phyloP scores from a whole-genome alignment of 208 protist species.

The Angomonas ambiguus region DNA sequence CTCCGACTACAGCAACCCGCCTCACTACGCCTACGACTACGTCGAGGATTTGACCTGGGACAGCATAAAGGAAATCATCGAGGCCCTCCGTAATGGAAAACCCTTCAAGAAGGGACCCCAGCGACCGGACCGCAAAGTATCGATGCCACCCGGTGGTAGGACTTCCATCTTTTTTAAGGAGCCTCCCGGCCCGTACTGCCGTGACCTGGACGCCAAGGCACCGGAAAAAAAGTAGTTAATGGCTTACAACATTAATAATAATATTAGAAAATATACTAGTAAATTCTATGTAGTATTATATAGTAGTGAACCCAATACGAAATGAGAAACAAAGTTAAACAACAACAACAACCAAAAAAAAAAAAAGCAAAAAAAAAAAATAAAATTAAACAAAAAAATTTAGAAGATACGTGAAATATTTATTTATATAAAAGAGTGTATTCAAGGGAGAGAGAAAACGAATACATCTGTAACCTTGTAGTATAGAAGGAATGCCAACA shows the following conservation, averaged over 20 bases:
- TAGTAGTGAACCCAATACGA: too few relatives aligned
- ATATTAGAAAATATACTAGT: not conserved
- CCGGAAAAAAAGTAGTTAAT: slow-evolving; percentile 38
- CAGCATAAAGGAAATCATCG: slow-evolving; percentile 73
- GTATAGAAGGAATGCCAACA: too few relatives aligned
- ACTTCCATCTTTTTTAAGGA: slow-evolving; percentile 85
- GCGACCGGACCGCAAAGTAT: slow-evolving; percentile 53
- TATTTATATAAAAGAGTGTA: not conserved
- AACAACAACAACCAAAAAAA: slow-evolving; percentile 3
- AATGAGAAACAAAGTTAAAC: too few relatives aligned
- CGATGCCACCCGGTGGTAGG: slow-evolving; percentile 74
- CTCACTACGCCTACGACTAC: slow-evolving; percentile 88
- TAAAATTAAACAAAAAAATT: slow-evolving; percentile 12
- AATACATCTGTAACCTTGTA: too few relatives aligned
- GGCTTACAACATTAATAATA: slow-evolving; percentile 1
- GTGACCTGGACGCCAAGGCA: slow-evolving; percentile 67
- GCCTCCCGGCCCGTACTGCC: slow-evolving; percentile 81
- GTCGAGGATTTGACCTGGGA: slow-evolving; percentile 89
- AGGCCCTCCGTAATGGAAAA: slow-evolving; percentile 67
- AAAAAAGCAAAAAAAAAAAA: slow-evolving; percentile 3
- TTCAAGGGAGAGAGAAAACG: not conserved
- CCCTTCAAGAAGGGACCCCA: slow-evolving; percentile 76
- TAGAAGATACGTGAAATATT: not conserved
- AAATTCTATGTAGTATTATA: too few relatives aligned
- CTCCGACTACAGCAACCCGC: slow-evolving; percentile 88